Percentiles rank a stretch among this genome's conserved stretches.
These are phyloP conservation scores for Tillandsia fasciculata DNA, from an alignment of 176 grass and related monocot genomes.

Conservation along the genomic window DNA sequence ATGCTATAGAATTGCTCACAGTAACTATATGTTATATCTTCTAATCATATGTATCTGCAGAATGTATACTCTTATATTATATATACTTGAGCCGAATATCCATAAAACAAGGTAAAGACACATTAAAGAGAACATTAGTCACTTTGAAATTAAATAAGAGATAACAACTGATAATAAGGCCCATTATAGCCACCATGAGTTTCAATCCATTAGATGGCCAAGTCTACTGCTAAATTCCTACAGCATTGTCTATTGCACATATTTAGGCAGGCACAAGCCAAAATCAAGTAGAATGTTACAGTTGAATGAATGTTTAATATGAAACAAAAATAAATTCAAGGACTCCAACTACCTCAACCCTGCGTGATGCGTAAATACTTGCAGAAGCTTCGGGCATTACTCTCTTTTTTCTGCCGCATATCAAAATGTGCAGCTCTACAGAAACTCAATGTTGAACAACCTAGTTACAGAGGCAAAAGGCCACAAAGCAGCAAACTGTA, in stretches of 20 bases:
- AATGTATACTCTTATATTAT: no score
- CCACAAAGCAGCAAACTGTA: background rate
- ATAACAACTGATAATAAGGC: background rate
- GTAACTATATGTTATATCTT: no score
- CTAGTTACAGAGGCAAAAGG: background rate
- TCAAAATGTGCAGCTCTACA: background rate
- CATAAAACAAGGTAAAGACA: no score
- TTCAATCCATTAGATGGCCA: background rate
- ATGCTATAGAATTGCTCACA: no score
- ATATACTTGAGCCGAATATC: no score
- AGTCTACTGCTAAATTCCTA: conserved; percentile 3
- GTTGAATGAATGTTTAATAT: background rate
- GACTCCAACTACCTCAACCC: background rate
- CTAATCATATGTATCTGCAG: no score
- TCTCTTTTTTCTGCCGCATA: background rate
- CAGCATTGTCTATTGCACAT: background rate
- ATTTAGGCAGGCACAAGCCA: background rate
- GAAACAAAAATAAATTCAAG: background rate
- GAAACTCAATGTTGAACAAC: background rate
- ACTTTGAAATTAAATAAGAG: no score
- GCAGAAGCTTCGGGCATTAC: background rate
- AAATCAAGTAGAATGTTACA: background rate
- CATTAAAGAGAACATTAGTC: no score
- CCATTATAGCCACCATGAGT: background rate
- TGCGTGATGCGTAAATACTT: background rate